Evolutionary conservation across 2,329 filamentous ascomycete genomes (phyloP).

Genomic region (Fusarium redolens): DNA sequence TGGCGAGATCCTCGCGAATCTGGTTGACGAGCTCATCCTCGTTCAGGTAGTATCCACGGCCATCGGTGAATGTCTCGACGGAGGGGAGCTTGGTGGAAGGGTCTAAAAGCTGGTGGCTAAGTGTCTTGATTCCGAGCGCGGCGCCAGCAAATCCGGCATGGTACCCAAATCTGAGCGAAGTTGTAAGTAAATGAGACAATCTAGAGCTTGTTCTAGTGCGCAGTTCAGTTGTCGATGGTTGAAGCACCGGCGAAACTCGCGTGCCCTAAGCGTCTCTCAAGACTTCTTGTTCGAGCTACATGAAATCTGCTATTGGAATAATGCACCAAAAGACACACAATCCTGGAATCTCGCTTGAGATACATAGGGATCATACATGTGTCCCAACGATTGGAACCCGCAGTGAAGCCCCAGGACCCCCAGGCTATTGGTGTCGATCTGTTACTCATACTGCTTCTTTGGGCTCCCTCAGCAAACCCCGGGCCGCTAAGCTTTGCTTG

Average conservation of each 20-base stretch:
- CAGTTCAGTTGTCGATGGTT: not conserved
- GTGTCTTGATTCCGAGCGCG: constrained; percentile 80
- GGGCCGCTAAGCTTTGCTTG: too few relatives aligned
- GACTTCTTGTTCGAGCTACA: not conserved
- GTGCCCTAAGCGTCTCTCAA: too few relatives aligned
- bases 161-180: constrained; percentile 68
- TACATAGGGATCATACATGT: not conserved
- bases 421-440: too few relatives aligned
- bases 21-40: constrained; percentile 66
- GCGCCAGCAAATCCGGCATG: constrained; percentile 81
- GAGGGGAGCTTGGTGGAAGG: constrained; percentile 73
- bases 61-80: constrained; percentile 44
- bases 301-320: too few relatives aligned
- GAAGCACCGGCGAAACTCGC: not conserved
- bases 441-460: too few relatives aligned
- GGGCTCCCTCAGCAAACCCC: too few relatives aligned
- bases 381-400: not conserved
- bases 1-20: constrained; percentile 58
- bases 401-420: not conserved
- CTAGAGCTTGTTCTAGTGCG: not conserved
- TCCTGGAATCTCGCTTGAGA: not conserved
- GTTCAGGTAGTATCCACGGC: constrained; percentile 76
- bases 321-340: too few relatives aligned
- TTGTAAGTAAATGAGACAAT: not conserved
- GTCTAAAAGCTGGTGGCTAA: constrained; percentile 84